Evolutionary conservation across 306 rosid genomes (phyloP), one percentile per base, ranked within the genome.

Genomic region (Hylodesmum podocarpum): DNA sequence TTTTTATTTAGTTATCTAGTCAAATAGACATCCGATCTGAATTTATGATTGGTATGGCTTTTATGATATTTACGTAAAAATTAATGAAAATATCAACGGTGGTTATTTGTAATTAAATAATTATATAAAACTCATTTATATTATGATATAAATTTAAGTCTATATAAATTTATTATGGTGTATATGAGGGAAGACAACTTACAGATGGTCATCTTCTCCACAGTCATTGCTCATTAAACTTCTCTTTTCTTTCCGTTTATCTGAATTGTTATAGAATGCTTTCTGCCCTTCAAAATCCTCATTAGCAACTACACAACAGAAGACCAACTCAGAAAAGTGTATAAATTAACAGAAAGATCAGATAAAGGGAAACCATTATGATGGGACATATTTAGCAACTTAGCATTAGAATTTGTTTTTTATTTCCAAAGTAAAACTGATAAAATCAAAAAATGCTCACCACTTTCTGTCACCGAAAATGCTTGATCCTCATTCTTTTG

Each of bases 231-330:
- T 84, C 59, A 83, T 76, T 37, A 91, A 73, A 40, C 89, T 86
- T 88, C 79, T 89, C 85, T 87, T 89, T 31, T 84, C 96, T 67
- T 88, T 85, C 86, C 82, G 80, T 80, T 77, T 77, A 40, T 89
- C 93, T 53, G 81, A 84, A 57, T 77, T 84, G 13, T 55, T 72
- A 67, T 65, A 36, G 37, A 46, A 79, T 36, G 85, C 85, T 79
- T 77, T 86, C 33, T 86, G 87, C 3, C 81, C 96, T 74, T 94
- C 96, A 50, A 86, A 84, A 16, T 91, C 94, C 83, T 86, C 88
- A 34, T 85, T 88, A 72, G 80, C 49, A 75, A 89, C 97, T 92
- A 54, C 65, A 47, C 6, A 44, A 22, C 59, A 76, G 5, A 18
- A 51, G 3, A 44, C 33, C 67, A 65, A 27, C 67, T 66, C 39